phyloP scores from a whole-genome alignment of 2,329 filamentous ascomycete genomes.

The Fonsecaea monophora region DNA sequence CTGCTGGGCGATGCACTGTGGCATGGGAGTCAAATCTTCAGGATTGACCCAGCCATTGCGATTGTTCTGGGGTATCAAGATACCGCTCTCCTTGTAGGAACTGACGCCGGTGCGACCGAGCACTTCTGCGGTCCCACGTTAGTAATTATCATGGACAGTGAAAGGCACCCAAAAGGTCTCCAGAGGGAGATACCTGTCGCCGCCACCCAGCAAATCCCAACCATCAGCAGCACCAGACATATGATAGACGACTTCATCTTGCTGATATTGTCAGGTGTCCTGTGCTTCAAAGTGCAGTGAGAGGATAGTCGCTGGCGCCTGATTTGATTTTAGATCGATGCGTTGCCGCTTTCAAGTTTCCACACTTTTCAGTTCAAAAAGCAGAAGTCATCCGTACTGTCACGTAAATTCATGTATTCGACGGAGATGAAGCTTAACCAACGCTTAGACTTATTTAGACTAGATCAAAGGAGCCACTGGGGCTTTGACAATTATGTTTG shows the following conservation, averaged over 20 bases:
- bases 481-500: too few species aligned
- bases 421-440: too few species aligned
- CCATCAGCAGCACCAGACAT: constrained; percentile 14
- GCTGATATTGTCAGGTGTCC: neutral
- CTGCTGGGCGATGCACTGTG: constrained; percentile 47
- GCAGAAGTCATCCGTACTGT: too few species aligned
- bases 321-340: too few species aligned
- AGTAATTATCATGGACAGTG: constrained; percentile 7
- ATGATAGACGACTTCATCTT: constrained; percentile 19
- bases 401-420: too few species aligned
- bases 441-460: too few species aligned
- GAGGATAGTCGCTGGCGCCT: too few species aligned
- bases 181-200: neutral
- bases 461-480: too few species aligned
- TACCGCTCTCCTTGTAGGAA: constrained; percentile 4
- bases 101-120: neutral
- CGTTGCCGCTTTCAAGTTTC: neutral
- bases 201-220: constrained; percentile 11
- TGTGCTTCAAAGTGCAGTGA: neutral
- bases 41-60: constrained; percentile 46
- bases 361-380: too few species aligned
- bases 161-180: constrained; percentile 21
- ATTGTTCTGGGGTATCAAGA: constrained; percentile 36
- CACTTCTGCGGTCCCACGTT: neutral
- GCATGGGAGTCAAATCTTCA: constrained; percentile 46